Base-by-base conservation (phyloP, 1,139 yeast genomes). In the Magnusiomyces paraingens region DNA sequence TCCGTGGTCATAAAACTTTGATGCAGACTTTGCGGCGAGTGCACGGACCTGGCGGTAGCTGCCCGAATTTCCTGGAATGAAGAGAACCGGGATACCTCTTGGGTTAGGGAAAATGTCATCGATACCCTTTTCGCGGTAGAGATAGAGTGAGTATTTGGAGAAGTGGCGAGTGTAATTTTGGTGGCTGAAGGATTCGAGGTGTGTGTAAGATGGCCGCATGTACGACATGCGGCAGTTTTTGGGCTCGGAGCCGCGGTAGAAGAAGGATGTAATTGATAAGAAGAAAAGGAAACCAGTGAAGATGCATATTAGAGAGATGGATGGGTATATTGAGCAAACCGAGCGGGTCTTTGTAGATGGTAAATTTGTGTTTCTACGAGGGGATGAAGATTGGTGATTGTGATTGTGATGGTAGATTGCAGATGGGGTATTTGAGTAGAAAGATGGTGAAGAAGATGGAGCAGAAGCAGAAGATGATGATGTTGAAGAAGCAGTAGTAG, bases 21-120 rank as follows among this genome's bases (percentile, higher is more conserved):
- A 72, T 58, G 91, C 75, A 32, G 84, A 71, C 59, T 84, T 84
- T 1, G 95, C 81, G 1, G 95, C 95, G 18, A 87, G 78, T 1
- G 94, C 85, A 56, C 95, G 73, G 11, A 80, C 89, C 66, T 88
- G 96, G 61, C 83, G 80, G 64, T 78, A 87, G 59, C 90, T 83
- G 1, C 96, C 95, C 1, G 95, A 95, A 65, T 88, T 88, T 1
- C 96, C 96, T 1, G 95, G 96, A 36, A 88, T 85, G 65, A 88
- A 88, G 18, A 88, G 70, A 1, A 84, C 85, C 0, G 96, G 96
- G 2, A 83, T 77, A 0, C 96, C 96, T 55, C 75, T 76, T n/a
- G 61, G 55, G n/a, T 85, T 67, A 26, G 70, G 69, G 32, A 73
- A 65, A 5, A 70, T 70, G 10, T 68, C 67, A 41, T 72, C 71